phyloP scores from a whole-genome alignment of 139 green algal genomes.

The Mesotaenium endlicherianum region DNA sequence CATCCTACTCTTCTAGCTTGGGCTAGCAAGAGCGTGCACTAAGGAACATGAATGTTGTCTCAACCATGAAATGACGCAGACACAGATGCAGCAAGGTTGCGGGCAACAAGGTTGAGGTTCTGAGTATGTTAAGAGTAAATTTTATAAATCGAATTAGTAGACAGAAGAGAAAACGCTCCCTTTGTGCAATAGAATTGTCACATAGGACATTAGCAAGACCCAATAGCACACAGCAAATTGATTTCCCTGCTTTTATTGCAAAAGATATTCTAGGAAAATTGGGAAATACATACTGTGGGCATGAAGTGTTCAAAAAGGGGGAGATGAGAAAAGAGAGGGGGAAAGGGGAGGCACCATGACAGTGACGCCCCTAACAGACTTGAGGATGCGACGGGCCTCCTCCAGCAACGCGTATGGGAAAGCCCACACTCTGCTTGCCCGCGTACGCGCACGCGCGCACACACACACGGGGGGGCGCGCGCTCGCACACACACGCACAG shows the following conservation, averaged over 20 bases:
- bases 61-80: too few species aligned
- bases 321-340: too few species aligned
- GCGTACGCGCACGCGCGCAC: neutral
- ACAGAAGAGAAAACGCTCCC: neutral
- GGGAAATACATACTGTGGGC: too few species aligned
- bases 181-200: neutral
- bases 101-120: too few species aligned
- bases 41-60: too few species aligned
- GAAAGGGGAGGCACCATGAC: neutral
- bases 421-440: neutral
- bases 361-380: neutral
- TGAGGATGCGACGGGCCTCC: neutral
- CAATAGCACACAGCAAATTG: neutral
- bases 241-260: neutral
- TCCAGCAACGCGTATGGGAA: neutral
- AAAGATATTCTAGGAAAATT: too few species aligned
- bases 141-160: neutral
- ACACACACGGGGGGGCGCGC: neutral
- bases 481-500: neutral
- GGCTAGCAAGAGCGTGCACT: too few species aligned
- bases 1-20: too few species aligned
- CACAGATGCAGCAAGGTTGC: too few species aligned
- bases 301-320: neutral
- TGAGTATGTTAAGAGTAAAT: neutral
- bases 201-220: neutral